Conservation (phyloP, 140 eudicot species). For the Flaveria floridana region DNA sequence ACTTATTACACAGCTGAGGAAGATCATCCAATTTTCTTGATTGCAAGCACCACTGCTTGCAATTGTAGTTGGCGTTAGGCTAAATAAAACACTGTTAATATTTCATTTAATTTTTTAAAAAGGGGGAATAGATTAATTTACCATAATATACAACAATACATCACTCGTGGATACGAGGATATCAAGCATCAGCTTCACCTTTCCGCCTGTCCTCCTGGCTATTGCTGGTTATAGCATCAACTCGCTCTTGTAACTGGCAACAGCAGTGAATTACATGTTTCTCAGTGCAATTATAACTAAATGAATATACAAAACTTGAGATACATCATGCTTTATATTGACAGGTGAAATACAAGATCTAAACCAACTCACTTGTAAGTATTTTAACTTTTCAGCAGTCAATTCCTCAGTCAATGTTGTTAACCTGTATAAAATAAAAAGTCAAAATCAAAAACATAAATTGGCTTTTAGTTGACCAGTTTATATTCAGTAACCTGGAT, state of each 20-base stretch:
- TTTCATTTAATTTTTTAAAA: not conserved
- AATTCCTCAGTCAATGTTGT: slow-evolving; percentile 77
- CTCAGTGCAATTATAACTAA: not conserved
- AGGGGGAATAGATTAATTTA: slow-evolving; percentile 15
- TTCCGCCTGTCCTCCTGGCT: slow-evolving; percentile 51
- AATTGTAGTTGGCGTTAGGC: slow-evolving; percentile 11
- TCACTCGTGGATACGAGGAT: slow-evolving; percentile 32
- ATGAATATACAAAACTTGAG: not conserved
- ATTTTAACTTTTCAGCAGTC: slow-evolving; percentile 74
- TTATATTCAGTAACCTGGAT: slow-evolving; percentile 53
- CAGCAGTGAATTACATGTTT: slow-evolving; percentile 1
- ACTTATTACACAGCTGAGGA: slow-evolving; percentile 33
- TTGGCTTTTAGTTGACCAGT: not conserved
- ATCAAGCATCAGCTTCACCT: slow-evolving; percentile 55
- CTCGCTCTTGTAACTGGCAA: slow-evolving; percentile 72
- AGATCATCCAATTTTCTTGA: slow-evolving; percentile 39
- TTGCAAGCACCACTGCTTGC: slow-evolving; percentile 35
- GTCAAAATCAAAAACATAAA: not conserved
- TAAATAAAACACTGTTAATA: not conserved
- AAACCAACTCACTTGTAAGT: slow-evolving; percentile 58
- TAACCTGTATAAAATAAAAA: slow-evolving; percentile 52
- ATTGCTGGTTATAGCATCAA: slow-evolving; percentile 42
- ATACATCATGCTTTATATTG: not conserved
- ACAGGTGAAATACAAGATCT: slow-evolving; percentile 4
- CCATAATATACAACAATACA: slow-evolving; percentile 53